Conservation (phyloP, 2,329 filamentous ascomycete genomes). For the Fusarium verrucosum region DNA sequence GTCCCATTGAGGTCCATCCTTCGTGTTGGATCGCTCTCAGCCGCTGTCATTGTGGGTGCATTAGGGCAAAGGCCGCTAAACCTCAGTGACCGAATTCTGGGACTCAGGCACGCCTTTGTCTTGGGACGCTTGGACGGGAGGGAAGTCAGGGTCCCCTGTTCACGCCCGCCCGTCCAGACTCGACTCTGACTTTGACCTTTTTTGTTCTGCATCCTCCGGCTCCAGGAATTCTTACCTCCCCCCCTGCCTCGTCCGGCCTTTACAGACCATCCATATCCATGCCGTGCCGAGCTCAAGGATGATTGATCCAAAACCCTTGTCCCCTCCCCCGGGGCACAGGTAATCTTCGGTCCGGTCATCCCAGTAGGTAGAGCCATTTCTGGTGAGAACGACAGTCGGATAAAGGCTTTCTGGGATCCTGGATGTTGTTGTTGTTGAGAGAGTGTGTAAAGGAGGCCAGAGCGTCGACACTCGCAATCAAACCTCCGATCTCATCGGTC, state of each 20-base stretch:
- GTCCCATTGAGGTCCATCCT: conserved; percentile 31
- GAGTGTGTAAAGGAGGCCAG: conserved; percentile 24
- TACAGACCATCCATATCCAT: conserved; percentile 40
- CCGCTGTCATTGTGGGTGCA: conserved; percentile 46
- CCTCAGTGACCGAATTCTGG: conserved; percentile 46
- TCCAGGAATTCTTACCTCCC: conserved; percentile 43
- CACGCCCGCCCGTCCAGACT: conserved; percentile 29
- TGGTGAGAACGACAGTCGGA: conserved; percentile 34
- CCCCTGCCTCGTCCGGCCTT: conserved; percentile 29
- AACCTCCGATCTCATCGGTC: conserved; percentile 32
- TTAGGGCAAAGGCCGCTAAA: conserved; percentile 47
- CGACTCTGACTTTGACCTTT: conserved; percentile 10
- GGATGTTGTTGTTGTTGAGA: conserved; percentile 13
- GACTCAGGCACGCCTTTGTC: conserved; percentile 43
- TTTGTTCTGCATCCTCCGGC: conserved; percentile 37
- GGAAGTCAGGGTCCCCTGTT: conserved; percentile 35
- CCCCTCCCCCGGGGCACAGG: conserved; percentile 40
- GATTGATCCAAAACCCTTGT: conserved; percentile 22
- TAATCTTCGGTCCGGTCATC: conserved; percentile 40
- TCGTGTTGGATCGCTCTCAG: conserved; percentile 44
- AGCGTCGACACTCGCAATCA: conserved; percentile 38
- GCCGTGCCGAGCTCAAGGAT: conserved; percentile 31
- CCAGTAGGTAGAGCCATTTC: conserved; percentile 24
- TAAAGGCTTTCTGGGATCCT: conserved; percentile 40
- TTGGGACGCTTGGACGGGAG: conserved; percentile 30